phyloP scores from a whole-genome alignment of 192 early-diverging fungal genomes.

The Backusella mclennaniae region DNA sequence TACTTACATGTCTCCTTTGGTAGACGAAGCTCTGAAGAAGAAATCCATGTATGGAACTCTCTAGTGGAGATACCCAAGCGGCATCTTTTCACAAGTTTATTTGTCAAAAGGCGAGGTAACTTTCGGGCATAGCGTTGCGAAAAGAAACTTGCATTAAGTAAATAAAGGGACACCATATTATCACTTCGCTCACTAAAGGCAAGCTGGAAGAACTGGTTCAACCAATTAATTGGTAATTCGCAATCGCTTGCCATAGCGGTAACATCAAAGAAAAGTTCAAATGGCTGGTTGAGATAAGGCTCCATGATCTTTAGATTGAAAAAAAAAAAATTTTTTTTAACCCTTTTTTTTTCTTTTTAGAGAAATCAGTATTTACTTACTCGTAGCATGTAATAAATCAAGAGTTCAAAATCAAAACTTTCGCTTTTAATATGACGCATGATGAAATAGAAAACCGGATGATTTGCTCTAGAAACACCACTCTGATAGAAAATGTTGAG shows the following conservation, averaged over 20 bases:
- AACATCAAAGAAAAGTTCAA: conserved; percentile 79
- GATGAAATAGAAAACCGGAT: conserved; percentile 85
- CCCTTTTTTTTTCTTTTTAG: no score
- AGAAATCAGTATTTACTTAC: conserved; percentile 26
- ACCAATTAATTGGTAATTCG: conserved; percentile 75
- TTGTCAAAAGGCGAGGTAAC: conserved; percentile 40
- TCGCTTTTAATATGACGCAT: conserved; percentile 65
- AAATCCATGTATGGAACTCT: conserved; percentile 70
- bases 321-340: background rate
- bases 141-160: conserved; percentile 75
- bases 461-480: conserved; percentile 61
- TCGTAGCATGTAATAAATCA: conserved; percentile 71
- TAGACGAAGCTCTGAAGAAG: conserved; percentile 64
- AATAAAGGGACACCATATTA: conserved; percentile 65
- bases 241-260: conserved; percentile 72
- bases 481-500: conserved; percentile 78
- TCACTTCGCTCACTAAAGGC: conserved; percentile 57
- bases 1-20: conserved; percentile 63
- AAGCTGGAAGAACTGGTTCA: conserved; percentile 65
- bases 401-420: conserved; percentile 76
- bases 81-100: conserved; percentile 53
- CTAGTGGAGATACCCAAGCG: conserved; percentile 60
- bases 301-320: conserved; percentile 46
- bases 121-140: conserved; percentile 64
- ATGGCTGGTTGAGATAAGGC: conserved; percentile 63